A percentile compares a stretch with the other conserved stretches of the same genome.
phyloP scores from a whole-genome alignment of 768 basidiomycete genomes.

The Lentinula edodes region DNA sequence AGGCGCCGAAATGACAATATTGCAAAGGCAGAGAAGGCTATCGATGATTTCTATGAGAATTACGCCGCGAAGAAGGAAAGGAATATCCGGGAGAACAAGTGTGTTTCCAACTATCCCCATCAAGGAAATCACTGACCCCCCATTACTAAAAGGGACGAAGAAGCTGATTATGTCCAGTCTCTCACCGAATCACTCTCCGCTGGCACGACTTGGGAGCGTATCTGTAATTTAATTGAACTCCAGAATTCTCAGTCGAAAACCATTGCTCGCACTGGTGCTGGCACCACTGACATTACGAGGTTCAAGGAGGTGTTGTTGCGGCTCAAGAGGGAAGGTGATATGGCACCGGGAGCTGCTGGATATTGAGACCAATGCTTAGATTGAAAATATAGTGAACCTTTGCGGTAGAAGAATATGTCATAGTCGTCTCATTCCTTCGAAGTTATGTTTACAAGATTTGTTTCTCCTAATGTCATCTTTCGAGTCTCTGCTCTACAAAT shows the following conservation, averaged over 20 bases:
- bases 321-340: slow-evolving; percentile 84
- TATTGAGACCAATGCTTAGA: slow-evolving; percentile 46
- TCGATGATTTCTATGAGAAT: slow-evolving; percentile 87
- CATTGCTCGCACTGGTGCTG: slow-evolving; percentile 76
- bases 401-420: too few species aligned
- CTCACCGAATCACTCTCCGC: slow-evolving; percentile 72
- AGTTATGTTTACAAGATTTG: too few species aligned
- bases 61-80: slow-evolving; percentile 87
- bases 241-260: slow-evolving; percentile 99
- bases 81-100: slow-evolving; percentile 96
- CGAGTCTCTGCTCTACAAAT: too few species aligned
- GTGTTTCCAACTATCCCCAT: slow-evolving; percentile 18
- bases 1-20: slow-evolving; percentile 78
- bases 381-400: too few species aligned
- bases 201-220: slow-evolving; percentile 96
- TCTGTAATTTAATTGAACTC: slow-evolving; percentile 78
- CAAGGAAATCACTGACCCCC: neutral
- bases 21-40: slow-evolving; percentile 75
- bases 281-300: slow-evolving; percentile 83
- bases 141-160: slow-evolving; percentile 61
- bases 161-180: slow-evolving; percentile 71
- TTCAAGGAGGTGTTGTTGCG: slow-evolving; percentile 92
- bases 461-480: too few species aligned
- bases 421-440: too few species aligned
- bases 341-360: slow-evolving; percentile 89